These are phyloP conservation scores for Wickerhamomyces sp. DNA, from an alignment of 1,139 yeast genomes.

Conservation along the genomic window DNA sequence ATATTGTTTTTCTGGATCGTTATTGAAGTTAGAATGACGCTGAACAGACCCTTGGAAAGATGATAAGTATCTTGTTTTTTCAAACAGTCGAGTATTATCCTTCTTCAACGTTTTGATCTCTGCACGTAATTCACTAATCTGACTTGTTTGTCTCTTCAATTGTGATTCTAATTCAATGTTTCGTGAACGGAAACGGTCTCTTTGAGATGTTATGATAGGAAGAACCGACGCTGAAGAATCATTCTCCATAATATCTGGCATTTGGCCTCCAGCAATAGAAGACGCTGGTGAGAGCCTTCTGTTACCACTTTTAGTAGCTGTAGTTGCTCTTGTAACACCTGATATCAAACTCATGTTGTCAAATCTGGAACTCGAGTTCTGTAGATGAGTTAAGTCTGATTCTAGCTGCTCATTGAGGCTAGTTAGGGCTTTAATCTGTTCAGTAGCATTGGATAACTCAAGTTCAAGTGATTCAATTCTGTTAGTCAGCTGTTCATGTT, in stretches of 20 bases:
- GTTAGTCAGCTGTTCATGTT: conserved; percentile 24
- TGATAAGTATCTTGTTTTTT: conserved; percentile 72
- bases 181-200: conserved; percentile 83
- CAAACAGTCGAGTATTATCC: conserved; percentile 78
- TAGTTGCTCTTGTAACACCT: conserved; percentile 43
- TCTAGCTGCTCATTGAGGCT: conserved; percentile 59
- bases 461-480: conserved; percentile 17
- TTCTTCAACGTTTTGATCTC: conserved; percentile 60
- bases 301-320: conserved; percentile 29
- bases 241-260: conserved; percentile 25
- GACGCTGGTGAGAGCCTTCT: conserved; percentile 40
- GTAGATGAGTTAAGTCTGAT: conserved; percentile 58
- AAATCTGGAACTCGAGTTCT: conserved; percentile 24
- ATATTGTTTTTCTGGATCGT: conserved; percentile 54
- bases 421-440: conserved; percentile 39
- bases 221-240: conserved; percentile 44
- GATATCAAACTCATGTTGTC: conserved; percentile 72
- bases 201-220: conserved; percentile 88
- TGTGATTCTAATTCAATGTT: conserved; percentile 84
- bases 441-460: conserved; percentile 26
- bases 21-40: conserved; percentile 12
- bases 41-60: conserved; percentile 32
- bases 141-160: conserved; percentile 50
- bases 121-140: conserved; percentile 55
- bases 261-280: conserved; percentile 41